Conservation (phyloP, 768 basidiomycete genomes). For the Calocera viscosa region DNA sequence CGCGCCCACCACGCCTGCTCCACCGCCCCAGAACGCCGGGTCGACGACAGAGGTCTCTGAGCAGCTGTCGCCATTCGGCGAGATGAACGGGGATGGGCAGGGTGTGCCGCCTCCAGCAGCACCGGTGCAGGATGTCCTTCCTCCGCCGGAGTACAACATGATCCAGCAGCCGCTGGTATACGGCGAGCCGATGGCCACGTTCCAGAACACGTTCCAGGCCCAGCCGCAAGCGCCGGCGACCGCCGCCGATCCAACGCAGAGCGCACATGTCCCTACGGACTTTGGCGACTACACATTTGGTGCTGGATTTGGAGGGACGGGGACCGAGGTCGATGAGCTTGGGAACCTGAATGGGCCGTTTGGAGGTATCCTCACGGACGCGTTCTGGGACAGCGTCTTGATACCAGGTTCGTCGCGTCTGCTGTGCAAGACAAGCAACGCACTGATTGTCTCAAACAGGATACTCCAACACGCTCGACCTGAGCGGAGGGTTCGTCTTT, state of each 20-base stretch:
- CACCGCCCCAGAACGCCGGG: neutral
- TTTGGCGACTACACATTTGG: neutral
- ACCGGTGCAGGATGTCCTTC: neutral
- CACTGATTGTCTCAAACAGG: slow-evolving; percentile 33
- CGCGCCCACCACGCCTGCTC: neutral
- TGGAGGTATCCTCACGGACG: slow-evolving; percentile 66
- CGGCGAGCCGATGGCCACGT: slow-evolving; percentile 8
- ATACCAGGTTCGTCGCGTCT: slow-evolving; percentile 53
- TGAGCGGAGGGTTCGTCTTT: slow-evolving; percentile 76
- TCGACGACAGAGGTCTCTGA: slow-evolving; percentile 6
- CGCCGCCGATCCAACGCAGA: neutral
- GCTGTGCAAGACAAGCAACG: slow-evolving; percentile 4
- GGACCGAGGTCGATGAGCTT: slow-evolving; percentile 13
- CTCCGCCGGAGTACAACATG: neutral
- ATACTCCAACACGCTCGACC: slow-evolving; percentile 63
- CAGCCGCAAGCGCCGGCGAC: neutral
- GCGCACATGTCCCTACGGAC: slow-evolving; percentile 1
- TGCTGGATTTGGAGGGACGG: neutral
- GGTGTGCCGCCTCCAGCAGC: neutral
- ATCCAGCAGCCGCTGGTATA: slow-evolving; percentile 8
- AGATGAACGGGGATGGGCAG: slow-evolving; percentile 6
- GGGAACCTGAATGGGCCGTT: slow-evolving; percentile 46
- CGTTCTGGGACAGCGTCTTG: slow-evolving; percentile 80
- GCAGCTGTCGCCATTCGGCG: slow-evolving; percentile 9
- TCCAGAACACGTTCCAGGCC: neutral